Base-by-base conservation (phyloP, 345 rosid species). In the Euphorbia lathyris region DNA sequence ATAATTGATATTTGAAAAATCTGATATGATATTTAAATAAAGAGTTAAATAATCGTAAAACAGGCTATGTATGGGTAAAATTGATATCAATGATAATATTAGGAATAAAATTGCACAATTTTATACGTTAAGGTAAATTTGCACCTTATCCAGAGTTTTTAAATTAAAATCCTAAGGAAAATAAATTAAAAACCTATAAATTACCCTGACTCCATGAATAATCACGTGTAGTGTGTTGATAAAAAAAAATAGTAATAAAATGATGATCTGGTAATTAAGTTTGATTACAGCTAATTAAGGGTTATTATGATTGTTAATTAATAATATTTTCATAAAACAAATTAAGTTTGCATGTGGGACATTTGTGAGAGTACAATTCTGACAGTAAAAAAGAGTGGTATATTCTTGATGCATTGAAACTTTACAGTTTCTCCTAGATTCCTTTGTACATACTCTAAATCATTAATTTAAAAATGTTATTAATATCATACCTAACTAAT, bases 211-310 rank as follows among this genome's bases (percentile, higher is more conserved):
- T 19, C 42, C 72, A 70, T 72, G 52, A 14, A 27, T 27, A 40
- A 60, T 75, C 79, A 69, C 40, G 74, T 69, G 69, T 34, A 7
- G 7, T 34, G 51, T 4, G 30, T 53, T 72, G 34, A n/a, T 43
- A 72, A 72, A 43, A 19, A 34, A 19, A 50, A 65, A 30, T n/a
- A 36, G 75, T 66, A 36, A 42, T 66, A 40, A 66, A 73, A 69
- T 60, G 27, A 67, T 52, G 70, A n/a, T 65, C 57, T 72, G 16
- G 34, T 20, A 1, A 26, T 45, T 32, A 55, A 51, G 63, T 43
- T 68, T 72, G 68, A 74, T 53, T 79, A 72, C 80, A 76, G 79
- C 76, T 67, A 74, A 48, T 50, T 40, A 60, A 69, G 51, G 66
- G 10, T 27, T 30, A 43, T 25, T 64, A 23, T 34, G 13, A 26